Evolutionary conservation across 208 protist species (phyloP).

Genomic region (Wallacemonas sp.): DNA sequence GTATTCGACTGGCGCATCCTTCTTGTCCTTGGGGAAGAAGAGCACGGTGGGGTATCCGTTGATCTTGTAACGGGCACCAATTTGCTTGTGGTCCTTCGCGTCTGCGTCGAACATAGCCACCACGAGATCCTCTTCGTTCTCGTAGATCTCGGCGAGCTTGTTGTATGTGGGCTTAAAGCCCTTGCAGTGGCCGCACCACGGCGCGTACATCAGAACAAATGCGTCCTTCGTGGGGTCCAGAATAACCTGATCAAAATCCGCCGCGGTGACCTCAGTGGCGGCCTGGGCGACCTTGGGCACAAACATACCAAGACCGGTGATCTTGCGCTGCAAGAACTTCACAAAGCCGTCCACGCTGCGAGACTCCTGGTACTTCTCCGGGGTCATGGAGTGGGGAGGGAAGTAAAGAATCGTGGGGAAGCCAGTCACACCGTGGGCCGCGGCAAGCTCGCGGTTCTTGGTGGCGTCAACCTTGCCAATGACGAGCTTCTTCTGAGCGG

Average conservation of each 20-base stretch:
- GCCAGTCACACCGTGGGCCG: constrained; percentile 35
- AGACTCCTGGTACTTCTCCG: constrained; percentile 33
- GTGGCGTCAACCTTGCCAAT: constrained; percentile 76
- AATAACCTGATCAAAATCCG: constrained; percentile 37
- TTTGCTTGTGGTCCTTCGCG: constrained; percentile 25
- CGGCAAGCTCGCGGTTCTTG: constrained; percentile 35
- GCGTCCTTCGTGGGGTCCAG: constrained; percentile 46
- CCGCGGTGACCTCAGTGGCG: constrained; percentile 33
- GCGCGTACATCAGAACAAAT: constrained; percentile 77
- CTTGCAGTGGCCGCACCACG: constrained; percentile 92
- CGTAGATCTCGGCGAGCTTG: constrained; percentile 43
- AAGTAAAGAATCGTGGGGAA: constrained; percentile 84
- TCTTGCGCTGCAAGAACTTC: constrained; percentile 35
- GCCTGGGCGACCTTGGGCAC: constrained; percentile 28
- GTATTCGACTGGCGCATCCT: constrained; percentile 39
- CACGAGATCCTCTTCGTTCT: constrained; percentile 66
- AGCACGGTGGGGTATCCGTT: constrained; percentile 54
- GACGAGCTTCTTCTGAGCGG: constrained; percentile 34
- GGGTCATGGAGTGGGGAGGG: constrained; percentile 38
- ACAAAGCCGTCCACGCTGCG: constrained; percentile 40
- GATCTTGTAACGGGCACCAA: constrained; percentile 37
- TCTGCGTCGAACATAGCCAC: constrained; percentile 67
- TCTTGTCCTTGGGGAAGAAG: constrained; percentile 62
- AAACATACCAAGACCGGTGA: constrained; percentile 22
- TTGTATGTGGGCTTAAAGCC: constrained; percentile 60